Evolutionary conservation across 208 protist species (phyloP).

Genomic region (Entamoeba histolytica): DNA sequence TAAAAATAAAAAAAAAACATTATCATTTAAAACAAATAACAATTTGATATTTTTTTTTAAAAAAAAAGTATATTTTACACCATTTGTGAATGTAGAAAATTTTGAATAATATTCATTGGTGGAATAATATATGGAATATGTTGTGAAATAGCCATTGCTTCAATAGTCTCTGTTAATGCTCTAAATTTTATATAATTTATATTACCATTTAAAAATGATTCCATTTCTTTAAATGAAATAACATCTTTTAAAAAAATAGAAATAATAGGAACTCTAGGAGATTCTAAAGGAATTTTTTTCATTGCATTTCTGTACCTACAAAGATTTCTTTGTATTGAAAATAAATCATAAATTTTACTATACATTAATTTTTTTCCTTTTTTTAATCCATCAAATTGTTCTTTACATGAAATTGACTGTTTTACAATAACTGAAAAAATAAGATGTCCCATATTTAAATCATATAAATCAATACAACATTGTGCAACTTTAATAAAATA

Average conservation of each 20-base stretch:
- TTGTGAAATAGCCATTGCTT: neutral
- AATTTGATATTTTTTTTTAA: too few species aligned
- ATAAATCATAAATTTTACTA: neutral
- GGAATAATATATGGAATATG: too few species aligned
- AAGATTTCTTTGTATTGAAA: neutral
- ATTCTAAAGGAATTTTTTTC: neutral
- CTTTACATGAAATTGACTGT: neutral
- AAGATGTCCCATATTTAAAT: neutral
- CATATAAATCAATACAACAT: neutral
- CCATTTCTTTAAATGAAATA: neutral
- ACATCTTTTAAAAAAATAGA: neutral
- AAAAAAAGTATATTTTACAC: too few species aligned
- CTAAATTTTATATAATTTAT: neutral
- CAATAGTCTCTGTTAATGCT: neutral
- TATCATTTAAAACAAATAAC: too few species aligned
- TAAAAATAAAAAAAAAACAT: too few species aligned
- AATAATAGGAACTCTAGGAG: neutral
- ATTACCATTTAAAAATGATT: neutral
- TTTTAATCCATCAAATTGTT: neutral
- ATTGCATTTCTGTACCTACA: neutral
- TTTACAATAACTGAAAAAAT: neutral
- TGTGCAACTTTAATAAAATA: neutral
- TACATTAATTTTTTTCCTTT: neutral
- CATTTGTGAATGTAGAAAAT: too few species aligned
- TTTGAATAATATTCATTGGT: too few species aligned